Conservation (phyloP, 805 yeast genomes). For the Myxozyma melibiosi region DNA sequence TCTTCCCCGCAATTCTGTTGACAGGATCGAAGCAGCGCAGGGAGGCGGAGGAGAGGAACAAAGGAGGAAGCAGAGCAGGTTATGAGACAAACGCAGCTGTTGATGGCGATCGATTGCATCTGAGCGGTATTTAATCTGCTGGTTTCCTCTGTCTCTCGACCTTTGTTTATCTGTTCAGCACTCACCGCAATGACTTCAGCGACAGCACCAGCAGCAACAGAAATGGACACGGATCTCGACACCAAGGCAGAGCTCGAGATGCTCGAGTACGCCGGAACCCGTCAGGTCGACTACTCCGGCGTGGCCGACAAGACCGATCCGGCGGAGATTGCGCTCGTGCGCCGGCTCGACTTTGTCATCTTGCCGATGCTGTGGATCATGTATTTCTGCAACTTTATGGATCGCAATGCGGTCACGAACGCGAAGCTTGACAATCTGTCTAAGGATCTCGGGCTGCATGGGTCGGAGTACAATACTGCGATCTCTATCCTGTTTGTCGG, state of each 20-base stretch:
- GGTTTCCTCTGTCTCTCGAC: no score
- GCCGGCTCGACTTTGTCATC: slow-evolving; percentile 53
- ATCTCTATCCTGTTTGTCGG: slow-evolving; percentile 53
- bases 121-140: no score
- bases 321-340: slow-evolving; percentile 47
- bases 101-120: no score
- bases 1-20: no score
- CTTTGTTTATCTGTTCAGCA: no score
- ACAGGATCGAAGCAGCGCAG: no score
- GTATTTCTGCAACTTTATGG: slow-evolving; percentile 49
- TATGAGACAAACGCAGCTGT: no score
- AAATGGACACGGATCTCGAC: neutral
- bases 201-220: neutral
- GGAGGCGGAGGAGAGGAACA: no score
- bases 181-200: neutral
- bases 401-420: slow-evolving; percentile 51
- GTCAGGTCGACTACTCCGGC: slow-evolving; percentile 12
- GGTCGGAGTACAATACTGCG: slow-evolving; percentile 48
- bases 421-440: slow-evolving; percentile 50
- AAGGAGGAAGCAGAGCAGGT: no score
- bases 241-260: slow-evolving; percentile 6
- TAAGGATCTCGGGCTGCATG: slow-evolving; percentile 44
- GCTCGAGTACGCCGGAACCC: neutral
- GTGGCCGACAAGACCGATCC: slow-evolving; percentile 15
- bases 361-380: slow-evolving; percentile 54